Percentiles rank a stretch among this genome's conserved stretches.
These are phyloP conservation scores for Trametes versicolor DNA, from an alignment of 1,284 basidiomycete genomes.

Conservation along the genomic window DNA sequence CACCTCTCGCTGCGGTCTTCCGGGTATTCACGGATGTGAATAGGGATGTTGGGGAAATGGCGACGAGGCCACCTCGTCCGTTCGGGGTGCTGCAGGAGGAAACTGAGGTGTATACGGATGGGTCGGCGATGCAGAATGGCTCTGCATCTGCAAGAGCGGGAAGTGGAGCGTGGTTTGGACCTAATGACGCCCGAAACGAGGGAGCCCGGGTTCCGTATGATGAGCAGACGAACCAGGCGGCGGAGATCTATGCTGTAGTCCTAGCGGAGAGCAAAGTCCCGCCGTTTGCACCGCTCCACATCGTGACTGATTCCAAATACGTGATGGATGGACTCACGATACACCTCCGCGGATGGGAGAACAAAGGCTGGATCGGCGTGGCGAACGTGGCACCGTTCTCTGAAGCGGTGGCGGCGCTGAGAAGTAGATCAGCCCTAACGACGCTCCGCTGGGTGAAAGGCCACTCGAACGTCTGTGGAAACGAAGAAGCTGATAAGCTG, in stretches of 20 bases:
- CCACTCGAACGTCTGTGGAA: neutral
- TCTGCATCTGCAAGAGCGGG: neutral
- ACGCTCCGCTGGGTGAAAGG: conserved; percentile 5
- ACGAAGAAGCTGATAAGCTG: neutral
- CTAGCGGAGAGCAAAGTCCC: neutral
- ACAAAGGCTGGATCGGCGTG: conserved; percentile 20
- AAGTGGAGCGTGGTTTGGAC: neutral
- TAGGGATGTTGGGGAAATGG: no score
- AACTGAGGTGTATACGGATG: neutral
- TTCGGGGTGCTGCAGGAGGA: neutral
- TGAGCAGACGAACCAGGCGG: neutral
- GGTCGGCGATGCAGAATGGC: neutral
- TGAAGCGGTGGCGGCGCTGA: neutral
- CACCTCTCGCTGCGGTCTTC: no score
- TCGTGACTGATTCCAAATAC: conserved; percentile 21
- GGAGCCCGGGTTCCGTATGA: neutral
- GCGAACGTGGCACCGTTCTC: neutral
- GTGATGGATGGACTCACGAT: conserved; percentile 6
- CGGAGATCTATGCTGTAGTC: neutral
- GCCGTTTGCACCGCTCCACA: conserved; percentile 1
- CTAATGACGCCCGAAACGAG: neutral
- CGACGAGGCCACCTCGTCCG: no score
- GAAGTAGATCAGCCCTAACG: neutral
- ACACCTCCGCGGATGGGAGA: conserved; percentile 12
- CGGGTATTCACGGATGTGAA: no score